Conservation (phyloP, 352 stramenopile genomes). For the Phytopythium litorale region DNA sequence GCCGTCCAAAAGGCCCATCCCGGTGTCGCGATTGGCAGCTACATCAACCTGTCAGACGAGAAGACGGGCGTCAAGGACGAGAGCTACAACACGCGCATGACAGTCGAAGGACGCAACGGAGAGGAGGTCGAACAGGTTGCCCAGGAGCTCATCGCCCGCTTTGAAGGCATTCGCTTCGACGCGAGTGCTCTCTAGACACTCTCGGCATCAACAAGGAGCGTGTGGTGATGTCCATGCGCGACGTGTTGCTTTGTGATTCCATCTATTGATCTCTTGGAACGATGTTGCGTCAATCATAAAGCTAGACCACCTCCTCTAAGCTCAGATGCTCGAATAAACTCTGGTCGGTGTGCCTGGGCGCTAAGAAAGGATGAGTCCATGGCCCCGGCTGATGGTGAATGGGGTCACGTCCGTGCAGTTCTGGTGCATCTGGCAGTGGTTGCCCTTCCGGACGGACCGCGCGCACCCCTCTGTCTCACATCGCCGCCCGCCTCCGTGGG, state of each 20-base stretch:
- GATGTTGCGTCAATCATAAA: background rate
- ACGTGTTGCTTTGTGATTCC: background rate
- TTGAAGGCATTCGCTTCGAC: conserved; percentile 16
- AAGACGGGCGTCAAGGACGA: conserved; percentile 48
- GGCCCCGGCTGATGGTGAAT: conserved; percentile 43
- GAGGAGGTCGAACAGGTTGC: conserved; percentile 54
- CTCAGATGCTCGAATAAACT: background rate
- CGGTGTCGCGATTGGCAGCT: conserved; percentile 76
- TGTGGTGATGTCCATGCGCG: background rate
- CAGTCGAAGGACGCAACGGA: conserved; percentile 52
- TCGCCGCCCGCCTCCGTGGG: conserved; percentile 65
- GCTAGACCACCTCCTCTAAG: background rate
- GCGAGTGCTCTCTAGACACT: background rate
- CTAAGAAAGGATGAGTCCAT: conserved; percentile 1
- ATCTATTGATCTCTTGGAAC: background rate
- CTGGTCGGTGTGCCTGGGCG: background rate
- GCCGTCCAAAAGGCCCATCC: conserved; percentile 64
- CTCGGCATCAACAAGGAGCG: background rate
- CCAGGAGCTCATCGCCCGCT: conserved; percentile 31
- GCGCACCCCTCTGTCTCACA: conserved; percentile 57
- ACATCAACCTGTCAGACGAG: conserved; percentile 73
- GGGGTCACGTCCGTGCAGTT: conserved; percentile 19
- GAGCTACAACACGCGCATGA: conserved; percentile 67
- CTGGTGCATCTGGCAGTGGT: conserved; percentile 71
- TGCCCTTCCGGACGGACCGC: conserved; percentile 70